phyloP scores from a whole-genome alignment of 2,329 filamentous ascomycete genomes.

The Trichoderma endophyticum region DNA sequence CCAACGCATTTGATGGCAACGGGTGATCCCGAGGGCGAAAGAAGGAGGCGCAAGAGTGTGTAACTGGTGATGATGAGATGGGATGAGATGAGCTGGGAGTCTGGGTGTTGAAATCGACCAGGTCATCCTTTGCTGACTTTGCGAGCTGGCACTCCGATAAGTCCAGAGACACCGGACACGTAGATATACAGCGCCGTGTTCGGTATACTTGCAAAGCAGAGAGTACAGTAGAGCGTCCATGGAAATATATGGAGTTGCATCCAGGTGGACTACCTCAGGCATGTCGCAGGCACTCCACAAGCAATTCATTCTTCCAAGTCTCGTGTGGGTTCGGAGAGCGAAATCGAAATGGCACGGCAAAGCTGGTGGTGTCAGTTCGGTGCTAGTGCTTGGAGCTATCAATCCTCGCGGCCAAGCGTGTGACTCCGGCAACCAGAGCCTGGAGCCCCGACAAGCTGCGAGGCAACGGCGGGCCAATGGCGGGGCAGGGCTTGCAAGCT shows the following conservation, averaged over 20 bases:
- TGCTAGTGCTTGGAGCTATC: conserved; percentile 1
- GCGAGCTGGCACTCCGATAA: not conserved
- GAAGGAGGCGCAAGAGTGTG: not conserved
- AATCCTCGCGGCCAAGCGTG: not conserved
- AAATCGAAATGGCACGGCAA: not conserved
- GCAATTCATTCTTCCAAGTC: not conserved
- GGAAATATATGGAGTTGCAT: not conserved
- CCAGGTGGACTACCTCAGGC: not conserved
- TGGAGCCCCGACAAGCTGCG: conserved; percentile 11
- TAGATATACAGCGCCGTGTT: not conserved
- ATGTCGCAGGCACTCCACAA: not conserved
- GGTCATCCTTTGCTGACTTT: not conserved
- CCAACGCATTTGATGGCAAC: not conserved
- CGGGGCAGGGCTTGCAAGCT: conserved; percentile 3
- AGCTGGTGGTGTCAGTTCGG: conserved; percentile 1
- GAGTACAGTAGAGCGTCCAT: not conserved
- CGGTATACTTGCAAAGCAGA: too few relatives aligned
- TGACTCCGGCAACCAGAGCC: conserved; percentile 16
- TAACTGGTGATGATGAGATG: not conserved
- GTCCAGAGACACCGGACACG: not conserved
- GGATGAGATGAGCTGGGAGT: not conserved
- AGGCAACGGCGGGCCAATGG: conserved; percentile 7
- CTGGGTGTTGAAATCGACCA: not conserved
- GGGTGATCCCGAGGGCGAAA: not conserved
- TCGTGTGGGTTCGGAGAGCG: not conserved